These are phyloP conservation scores for Lactarius tabidus DNA, from an alignment of 768 basidiomycete species.

Conservation along the genomic window DNA sequence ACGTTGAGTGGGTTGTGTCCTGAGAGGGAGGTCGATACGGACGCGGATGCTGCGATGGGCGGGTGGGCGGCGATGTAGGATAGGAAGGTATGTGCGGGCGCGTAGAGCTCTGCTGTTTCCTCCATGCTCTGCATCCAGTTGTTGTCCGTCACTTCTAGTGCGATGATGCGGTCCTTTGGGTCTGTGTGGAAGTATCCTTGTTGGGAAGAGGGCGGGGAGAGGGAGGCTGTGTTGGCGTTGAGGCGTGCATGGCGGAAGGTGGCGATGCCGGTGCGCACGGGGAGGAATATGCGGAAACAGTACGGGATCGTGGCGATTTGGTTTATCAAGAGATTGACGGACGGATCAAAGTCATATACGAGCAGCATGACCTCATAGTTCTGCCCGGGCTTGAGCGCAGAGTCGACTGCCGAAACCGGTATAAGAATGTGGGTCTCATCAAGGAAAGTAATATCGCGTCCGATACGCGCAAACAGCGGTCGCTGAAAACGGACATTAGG, in stretches of 20 bases:
- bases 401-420: constrained; percentile 5
- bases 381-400: constrained; percentile 9
- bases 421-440: constrained; percentile 18
- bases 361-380: constrained; percentile 7
- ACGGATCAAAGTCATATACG: constrained; percentile 3
- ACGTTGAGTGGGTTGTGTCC: background rate
- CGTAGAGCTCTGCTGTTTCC: constrained; percentile 6
- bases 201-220: constrained; percentile 5
- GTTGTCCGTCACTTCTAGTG: constrained; percentile 11
- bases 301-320: background rate
- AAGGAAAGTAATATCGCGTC: constrained; percentile 12
- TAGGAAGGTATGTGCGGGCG: constrained; percentile 15
- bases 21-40: background rate
- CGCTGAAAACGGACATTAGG: background rate
- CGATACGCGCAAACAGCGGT: constrained; percentile 3
- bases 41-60: background rate
- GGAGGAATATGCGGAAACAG: constrained; percentile 9
- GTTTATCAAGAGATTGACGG: background rate
- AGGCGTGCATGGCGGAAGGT: constrained; percentile 6
- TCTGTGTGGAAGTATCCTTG: constrained; percentile 14
- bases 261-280: constrained; percentile 10
- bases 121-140: constrained; percentile 12
- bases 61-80: constrained; percentile 9
- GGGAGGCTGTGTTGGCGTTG: constrained; percentile 10
- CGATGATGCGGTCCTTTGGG: constrained; percentile 12